Conservation (phyloP, 352 stramenopile species). For the Blastocystis sp. region DNA sequence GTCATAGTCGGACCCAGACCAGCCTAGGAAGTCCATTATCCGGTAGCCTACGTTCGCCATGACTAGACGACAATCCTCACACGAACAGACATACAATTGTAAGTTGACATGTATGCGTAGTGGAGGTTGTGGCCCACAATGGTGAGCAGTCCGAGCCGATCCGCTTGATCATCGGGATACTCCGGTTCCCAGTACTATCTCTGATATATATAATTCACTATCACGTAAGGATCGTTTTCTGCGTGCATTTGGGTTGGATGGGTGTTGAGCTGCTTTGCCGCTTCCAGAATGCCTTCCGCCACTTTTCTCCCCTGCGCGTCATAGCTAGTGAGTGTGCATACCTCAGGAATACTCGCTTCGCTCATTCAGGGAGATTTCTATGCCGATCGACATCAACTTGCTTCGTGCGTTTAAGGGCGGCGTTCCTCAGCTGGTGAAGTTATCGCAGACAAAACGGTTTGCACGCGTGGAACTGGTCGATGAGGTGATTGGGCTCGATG, state of each 20-base stretch:
- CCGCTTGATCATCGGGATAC: slow-evolving; percentile 41
- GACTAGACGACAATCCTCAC: background rate
- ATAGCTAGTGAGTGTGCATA: background rate
- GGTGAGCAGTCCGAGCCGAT: slow-evolving; percentile 23
- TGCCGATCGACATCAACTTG: slow-evolving; percentile 11
- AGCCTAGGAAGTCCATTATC: slow-evolving; percentile 41
- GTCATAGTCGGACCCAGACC: slow-evolving; percentile 42
- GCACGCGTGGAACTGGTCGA: slow-evolving; percentile 30
- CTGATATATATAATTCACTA: background rate
- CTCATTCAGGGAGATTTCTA: background rate
- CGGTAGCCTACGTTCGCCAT: slow-evolving; percentile 38
- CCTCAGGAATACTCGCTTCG: background rate
- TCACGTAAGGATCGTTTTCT: slow-evolving; percentile 38
- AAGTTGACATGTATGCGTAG: slow-evolving; percentile 5
- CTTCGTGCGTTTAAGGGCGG: slow-evolving; percentile 24
- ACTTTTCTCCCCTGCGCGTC: slow-evolving; percentile 12
- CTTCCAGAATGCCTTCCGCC: slow-evolving; percentile 19
- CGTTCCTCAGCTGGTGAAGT: background rate
- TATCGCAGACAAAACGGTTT: slow-evolving; percentile 17
- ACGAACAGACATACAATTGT: background rate
- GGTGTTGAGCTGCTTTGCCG: background rate
- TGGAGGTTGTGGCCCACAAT: slow-evolving; percentile 40
- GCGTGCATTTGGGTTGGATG: background rate
- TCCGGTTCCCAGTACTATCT: slow-evolving; percentile 61
- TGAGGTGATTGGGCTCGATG: slow-evolving; percentile 39